Conservation (phyloP, 106 monocot species). For the Apostasia ramifera region DNA sequence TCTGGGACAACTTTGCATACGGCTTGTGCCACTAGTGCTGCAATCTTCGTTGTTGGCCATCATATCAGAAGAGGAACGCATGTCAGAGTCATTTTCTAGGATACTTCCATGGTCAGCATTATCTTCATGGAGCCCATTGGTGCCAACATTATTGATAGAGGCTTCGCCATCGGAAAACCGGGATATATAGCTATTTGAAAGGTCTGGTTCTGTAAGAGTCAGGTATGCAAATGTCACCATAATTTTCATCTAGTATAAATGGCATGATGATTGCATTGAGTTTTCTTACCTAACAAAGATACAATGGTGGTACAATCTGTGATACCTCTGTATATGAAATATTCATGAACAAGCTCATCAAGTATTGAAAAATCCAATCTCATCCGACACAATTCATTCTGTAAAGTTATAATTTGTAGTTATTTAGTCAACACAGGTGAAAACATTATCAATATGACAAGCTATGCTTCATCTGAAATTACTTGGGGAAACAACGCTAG, state of each 20-base stretch:
- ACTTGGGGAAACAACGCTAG: too few relatives aligned
- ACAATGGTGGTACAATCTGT: slow-evolving; percentile 31
- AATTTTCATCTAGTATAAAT: background rate
- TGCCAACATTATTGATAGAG: slow-evolving; percentile 35
- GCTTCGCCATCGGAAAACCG: slow-evolving; percentile 45
- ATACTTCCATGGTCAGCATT: slow-evolving; percentile 21
- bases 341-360: slow-evolving; percentile 89
- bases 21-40: slow-evolving; percentile 55
- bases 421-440: background rate
- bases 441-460: background rate
- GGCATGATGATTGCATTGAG: background rate
- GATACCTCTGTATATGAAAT: slow-evolving; percentile 90
- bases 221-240: background rate
- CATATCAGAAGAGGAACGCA: slow-evolving; percentile 43
- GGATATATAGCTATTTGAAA: slow-evolving; percentile 21
- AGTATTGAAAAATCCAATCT: slow-evolving; percentile 70
- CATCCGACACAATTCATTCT: slow-evolving; percentile 96
- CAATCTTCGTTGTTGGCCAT: slow-evolving; percentile 56
- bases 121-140: slow-evolving; percentile 27
- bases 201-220: slow-evolving; percentile 2
- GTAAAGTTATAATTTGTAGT: slow-evolving; percentile 8
- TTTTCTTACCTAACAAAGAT: slow-evolving; percentile 42
- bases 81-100: slow-evolving; percentile 30
- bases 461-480: background rate
- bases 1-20: slow-evolving; percentile 39